Conservation (phyloP, 1,139 yeast species). For the Magnusiomyces clavatus region DNA sequence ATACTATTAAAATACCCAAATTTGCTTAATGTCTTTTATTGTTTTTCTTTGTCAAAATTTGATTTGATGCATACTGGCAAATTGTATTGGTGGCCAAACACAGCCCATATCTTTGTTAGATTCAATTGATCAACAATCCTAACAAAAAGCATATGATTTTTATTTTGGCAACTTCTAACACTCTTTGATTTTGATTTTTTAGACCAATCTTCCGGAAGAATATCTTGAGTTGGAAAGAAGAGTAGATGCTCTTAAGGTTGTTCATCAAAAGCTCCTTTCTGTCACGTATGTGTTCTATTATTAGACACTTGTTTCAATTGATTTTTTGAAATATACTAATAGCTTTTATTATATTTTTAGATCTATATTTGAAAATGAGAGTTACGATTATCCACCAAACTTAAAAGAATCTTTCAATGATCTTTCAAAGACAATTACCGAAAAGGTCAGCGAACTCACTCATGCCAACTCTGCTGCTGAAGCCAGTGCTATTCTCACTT, state of each 20-base stretch:
- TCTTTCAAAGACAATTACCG: constrained; percentile 59
- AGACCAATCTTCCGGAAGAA: constrained; percentile 76
- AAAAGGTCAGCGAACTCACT: constrained; percentile 60
- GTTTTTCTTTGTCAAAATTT: no score
- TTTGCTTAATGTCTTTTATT: no score
- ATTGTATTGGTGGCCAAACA: not conserved
- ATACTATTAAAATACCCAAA: no score
- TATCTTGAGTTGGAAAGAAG: constrained; percentile 66
- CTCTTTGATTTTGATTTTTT: not conserved
- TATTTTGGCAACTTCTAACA: constrained; percentile 5
- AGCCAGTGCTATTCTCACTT: constrained; percentile 67
- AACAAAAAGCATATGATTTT: not conserved
- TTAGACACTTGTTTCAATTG: not conserved
- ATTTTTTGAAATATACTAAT: not conserved
- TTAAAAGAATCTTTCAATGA: constrained; percentile 64
- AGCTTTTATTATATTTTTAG: constrained; percentile 10
- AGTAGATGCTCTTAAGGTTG: constrained; percentile 65
- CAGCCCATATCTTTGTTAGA: not conserved
- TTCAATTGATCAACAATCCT: not conserved
- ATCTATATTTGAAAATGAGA: constrained; percentile 62
- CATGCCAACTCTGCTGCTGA: constrained; percentile 74
- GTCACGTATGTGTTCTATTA: constrained; percentile 41
- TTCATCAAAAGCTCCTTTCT: constrained; percentile 64
- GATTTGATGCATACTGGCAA: no score
- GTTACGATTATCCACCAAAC: constrained; percentile 83